Evolutionary conservation across 192 early-diverging fungal species (phyloP).

Genomic region (Coemansia interrupta): DNA sequence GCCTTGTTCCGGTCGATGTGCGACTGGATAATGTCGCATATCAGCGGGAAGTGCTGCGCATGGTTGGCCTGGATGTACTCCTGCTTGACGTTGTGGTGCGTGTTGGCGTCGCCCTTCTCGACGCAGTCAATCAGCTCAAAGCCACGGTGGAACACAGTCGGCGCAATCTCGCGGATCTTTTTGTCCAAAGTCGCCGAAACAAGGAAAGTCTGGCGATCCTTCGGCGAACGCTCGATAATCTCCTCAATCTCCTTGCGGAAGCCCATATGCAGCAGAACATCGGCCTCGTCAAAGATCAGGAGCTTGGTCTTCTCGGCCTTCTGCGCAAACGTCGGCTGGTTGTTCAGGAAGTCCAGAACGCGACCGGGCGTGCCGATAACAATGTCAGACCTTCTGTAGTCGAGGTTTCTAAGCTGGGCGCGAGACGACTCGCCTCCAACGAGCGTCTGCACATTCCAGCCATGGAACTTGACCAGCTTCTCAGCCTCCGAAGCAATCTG

Average conservation of each 20-base stretch:
- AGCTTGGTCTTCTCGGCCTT: slow-evolving; percentile 48
- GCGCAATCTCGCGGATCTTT: slow-evolving; percentile 67
- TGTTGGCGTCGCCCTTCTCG: slow-evolving; percentile 78
- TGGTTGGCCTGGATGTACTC: slow-evolving; percentile 65
- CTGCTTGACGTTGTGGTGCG: slow-evolving; percentile 77
- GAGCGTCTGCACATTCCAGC: slow-evolving; percentile 64
- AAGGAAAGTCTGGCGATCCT: slow-evolving; percentile 79
- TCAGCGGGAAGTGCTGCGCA: slow-evolving; percentile 57
- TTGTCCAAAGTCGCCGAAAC: slow-evolving; percentile 88
- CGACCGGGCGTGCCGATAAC: slow-evolving; percentile 96
- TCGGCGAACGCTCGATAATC: slow-evolving; percentile 61
- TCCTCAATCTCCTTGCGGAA: slow-evolving; percentile 81
- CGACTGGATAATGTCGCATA: slow-evolving; percentile 64
- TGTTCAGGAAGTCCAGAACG: slow-evolving; percentile 68
- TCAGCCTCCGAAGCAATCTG: slow-evolving; percentile 77
- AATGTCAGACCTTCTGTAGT: slow-evolving; percentile 66
- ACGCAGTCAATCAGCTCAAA: slow-evolving; percentile 80
- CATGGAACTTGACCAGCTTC: slow-evolving; percentile 59
- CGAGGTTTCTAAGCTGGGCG: slow-evolving; percentile 54
- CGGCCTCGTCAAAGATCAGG: slow-evolving; percentile 92
- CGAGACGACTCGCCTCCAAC: slow-evolving; percentile 73
- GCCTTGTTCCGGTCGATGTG: slow-evolving; percentile 48
- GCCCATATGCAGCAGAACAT: slow-evolving; percentile 91
- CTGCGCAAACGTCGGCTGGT: slow-evolving; percentile 55
- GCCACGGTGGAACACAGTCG: slow-evolving; percentile 59